Evolutionary conservation across 1,139 yeast species (phyloP).

Genomic region (Pichiaceae sp.): DNA sequence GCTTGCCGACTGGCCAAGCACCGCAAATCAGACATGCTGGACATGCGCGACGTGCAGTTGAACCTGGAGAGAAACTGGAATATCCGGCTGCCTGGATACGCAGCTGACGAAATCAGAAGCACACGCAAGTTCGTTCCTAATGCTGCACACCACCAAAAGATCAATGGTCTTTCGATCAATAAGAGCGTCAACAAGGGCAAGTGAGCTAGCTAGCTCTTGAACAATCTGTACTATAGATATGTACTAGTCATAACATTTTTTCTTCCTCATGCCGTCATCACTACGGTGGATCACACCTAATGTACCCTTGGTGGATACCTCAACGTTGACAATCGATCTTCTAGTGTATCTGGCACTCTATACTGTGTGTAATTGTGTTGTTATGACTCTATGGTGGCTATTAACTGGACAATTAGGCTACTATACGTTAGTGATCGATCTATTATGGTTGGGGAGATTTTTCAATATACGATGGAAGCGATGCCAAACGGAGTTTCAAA

Average conservation of each 20-base stretch:
- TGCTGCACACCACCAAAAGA: conserved; percentile 58
- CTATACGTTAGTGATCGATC: conserved; percentile 5
- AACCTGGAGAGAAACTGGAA: conserved; percentile 96
- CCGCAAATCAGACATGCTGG: conserved; percentile 81
- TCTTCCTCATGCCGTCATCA: no score
- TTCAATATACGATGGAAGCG: conserved; percentile 5
- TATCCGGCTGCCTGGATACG: conserved; percentile 86
- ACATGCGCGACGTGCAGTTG: conserved; percentile 82
- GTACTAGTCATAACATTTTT: no score
- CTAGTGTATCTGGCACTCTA: conserved; percentile 11
- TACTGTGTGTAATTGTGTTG: conserved; percentile 16
- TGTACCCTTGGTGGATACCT: conserved; percentile 8
- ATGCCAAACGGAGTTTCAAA: background rate
- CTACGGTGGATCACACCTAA: background rate
- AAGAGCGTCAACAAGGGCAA: conserved; percentile 25
- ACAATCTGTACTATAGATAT: no score
- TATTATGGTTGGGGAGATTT: conserved; percentile 15
- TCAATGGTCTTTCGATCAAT: conserved; percentile 48
- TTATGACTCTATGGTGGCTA: conserved; percentile 8
- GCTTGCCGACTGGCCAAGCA: conserved; percentile 95
- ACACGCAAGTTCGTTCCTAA: conserved; percentile 79
- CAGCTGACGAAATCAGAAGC: conserved; percentile 83
- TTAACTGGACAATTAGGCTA: conserved; percentile 1
- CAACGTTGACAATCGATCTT: conserved; percentile 14
- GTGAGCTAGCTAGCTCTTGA: no score